Evolutionary conservation across 1,284 basidiomycete genomes (phyloP).

Genomic region (Sporisorium exsertum): DNA sequence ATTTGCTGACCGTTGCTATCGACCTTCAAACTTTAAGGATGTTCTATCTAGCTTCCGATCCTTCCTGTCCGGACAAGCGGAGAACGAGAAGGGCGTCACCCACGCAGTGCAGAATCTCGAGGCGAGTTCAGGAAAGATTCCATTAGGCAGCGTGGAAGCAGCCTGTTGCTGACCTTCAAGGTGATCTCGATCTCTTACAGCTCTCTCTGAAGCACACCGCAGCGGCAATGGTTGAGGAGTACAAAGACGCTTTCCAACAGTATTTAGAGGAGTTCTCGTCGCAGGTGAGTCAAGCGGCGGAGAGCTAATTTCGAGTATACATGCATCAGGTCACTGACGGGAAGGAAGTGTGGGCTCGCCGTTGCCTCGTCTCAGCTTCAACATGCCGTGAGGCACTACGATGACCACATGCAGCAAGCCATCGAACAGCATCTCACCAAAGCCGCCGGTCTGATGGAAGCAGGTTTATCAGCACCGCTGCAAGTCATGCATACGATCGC

Average conservation of each 20-base stretch:
- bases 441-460: neutral
- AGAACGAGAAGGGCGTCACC: conserved; percentile 7
- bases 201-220: conserved; percentile 4
- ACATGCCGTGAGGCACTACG: conserved; percentile 1
- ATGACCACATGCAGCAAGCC: neutral
- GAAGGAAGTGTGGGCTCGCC: no score
- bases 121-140: neutral
- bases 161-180: neutral
- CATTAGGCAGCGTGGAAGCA: neutral
- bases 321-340: neutral
- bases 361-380: conserved; percentile 2
- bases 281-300: conserved; percentile 12
- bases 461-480: neutral
- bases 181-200: neutral
- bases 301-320: neutral
- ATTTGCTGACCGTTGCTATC: neutral
- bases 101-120: conserved; percentile 4
- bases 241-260: neutral
- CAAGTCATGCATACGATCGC: neutral
- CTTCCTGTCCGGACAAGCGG: neutral
- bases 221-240: neutral
- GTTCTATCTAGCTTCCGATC: conserved; percentile 2
- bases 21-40: neutral
- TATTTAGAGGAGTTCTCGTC: conserved; percentile 1
- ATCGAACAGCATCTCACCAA: neutral